Evolutionary conservation across 306 rosid genomes (phyloP).

Genomic region (Dryas drummondii): DNA sequence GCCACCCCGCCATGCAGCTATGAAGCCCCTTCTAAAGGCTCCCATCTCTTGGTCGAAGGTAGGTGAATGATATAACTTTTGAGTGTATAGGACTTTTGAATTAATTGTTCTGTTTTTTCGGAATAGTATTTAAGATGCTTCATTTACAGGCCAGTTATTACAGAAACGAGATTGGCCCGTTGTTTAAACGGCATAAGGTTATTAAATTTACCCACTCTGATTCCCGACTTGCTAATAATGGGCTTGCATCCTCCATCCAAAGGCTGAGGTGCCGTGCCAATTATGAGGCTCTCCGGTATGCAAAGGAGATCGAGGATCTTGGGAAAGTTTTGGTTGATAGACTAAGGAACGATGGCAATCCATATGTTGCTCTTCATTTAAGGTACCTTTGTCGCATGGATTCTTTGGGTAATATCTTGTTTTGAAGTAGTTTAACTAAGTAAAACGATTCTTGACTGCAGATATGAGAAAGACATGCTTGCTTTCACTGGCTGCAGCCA

Average conservation of each 20-base stretch:
- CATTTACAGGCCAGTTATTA: conserved; percentile 87
- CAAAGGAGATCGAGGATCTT: conserved; percentile 78
- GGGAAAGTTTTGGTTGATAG: conserved; percentile 72
- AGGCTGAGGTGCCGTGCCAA: conserved; percentile 88
- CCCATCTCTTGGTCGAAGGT: conserved; percentile 99
- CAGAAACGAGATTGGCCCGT: conserved; percentile 68
- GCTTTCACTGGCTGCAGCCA: conserved; percentile 97
- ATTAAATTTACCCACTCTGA: conserved; percentile 79
- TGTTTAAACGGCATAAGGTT: conserved; percentile 68
- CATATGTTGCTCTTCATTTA: conserved; percentile 85
- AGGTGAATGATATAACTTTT: conserved; percentile 7
- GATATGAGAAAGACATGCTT: conserved; percentile 99
- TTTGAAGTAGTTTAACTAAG: background rate
- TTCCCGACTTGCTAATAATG: conserved; percentile 88
- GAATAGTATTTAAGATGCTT: conserved; percentile 36
- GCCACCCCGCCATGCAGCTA: conserved; percentile 55
- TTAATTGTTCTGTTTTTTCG: background rate
- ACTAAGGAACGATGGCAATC: conserved; percentile 67
- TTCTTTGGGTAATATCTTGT: background rate
- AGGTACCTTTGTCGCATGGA: conserved; percentile 44
- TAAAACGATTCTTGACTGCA: conserved; percentile 28
- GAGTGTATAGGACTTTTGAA: background rate
- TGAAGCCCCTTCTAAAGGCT: conserved; percentile 67
- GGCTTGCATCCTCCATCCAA: conserved; percentile 78
- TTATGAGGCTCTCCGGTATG: conserved; percentile 74